phyloP scores from a whole-genome alignment of 1,284 basidiomycete genomes.

The Baeospora myosura region DNA sequence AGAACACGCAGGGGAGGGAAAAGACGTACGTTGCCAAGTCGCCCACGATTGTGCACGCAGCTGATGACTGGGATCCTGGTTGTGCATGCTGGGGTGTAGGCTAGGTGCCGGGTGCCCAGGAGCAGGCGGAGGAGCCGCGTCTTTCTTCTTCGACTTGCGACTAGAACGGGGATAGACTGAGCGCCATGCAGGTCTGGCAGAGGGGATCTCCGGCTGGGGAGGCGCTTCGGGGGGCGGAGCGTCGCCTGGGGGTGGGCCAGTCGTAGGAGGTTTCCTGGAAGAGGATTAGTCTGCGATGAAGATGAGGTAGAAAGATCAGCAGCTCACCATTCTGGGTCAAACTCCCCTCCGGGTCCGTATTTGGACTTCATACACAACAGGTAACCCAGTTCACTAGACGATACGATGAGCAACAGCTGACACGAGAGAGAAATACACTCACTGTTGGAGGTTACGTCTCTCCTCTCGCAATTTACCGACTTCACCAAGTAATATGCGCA shows the following conservation, averaged over 20 bases:
- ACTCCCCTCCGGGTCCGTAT: conserved; percentile 70
- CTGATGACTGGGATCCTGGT: conserved; percentile 27
- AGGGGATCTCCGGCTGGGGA: conserved; percentile 33
- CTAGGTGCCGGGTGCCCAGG: conserved; percentile 32
- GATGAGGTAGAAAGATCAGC: neutral
- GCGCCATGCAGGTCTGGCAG: conserved; percentile 50
- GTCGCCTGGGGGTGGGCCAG: conserved; percentile 29
- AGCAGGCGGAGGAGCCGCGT: conserved; percentile 30
- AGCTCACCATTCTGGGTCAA: conserved; percentile 60
- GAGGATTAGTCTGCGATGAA: neutral
- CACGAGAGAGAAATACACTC: conserved; percentile 22
- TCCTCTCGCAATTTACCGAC: conserved; percentile 73
- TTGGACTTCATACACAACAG: conserved; percentile 51
- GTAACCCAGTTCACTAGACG: conserved; percentile 56
- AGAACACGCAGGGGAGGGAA: conserved; percentile 5
- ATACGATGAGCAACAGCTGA: conserved; percentile 3
- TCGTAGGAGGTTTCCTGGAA: conserved; percentile 41
- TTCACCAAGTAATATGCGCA: conserved; percentile 67
- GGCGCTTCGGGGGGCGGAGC: conserved; percentile 32
- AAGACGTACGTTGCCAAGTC: conserved; percentile 61
- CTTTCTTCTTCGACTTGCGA: conserved; percentile 36
- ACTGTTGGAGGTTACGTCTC: conserved; percentile 65
- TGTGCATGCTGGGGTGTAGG: conserved; percentile 28
- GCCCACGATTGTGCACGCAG: conserved; percentile 51
- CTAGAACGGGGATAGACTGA: conserved; percentile 33